phyloP scores from a whole-genome alignment of 2,329 filamentous ascomycete genomes.

The Emergomyces africanus region DNA sequence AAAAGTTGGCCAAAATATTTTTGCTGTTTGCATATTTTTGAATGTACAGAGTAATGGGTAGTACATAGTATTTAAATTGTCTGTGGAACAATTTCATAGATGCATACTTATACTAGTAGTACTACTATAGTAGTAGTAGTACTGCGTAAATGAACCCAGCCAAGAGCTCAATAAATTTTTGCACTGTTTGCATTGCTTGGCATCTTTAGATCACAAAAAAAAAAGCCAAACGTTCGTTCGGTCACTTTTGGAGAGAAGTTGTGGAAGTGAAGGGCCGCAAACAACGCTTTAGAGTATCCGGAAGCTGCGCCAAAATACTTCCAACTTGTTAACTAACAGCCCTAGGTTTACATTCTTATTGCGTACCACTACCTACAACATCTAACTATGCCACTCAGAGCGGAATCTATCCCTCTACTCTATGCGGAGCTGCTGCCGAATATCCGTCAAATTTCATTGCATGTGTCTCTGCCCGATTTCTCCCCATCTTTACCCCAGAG shows the following conservation, averaged over 20 bases:
- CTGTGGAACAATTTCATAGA: neutral
- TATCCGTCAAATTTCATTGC: conserved; percentile 47
- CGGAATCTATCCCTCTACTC: conserved; percentile 25
- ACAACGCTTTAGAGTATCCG: neutral
- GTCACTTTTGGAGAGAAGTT: neutral
- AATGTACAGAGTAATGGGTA: neutral
- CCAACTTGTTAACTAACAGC: neutral
- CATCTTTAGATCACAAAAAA: neutral
- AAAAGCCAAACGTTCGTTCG: too few species aligned
- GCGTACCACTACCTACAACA: neutral
- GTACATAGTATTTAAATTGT: neutral
- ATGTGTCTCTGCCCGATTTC: conserved; percentile 34
- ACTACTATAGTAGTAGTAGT: too few species aligned
- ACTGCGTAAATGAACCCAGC: neutral
- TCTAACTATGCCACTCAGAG: conserved; percentile 1
- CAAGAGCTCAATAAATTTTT: neutral
- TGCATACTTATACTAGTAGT: too few species aligned
- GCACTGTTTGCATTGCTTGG: neutral
- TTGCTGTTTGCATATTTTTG: neutral
- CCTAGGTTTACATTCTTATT: neutral
- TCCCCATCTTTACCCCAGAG: neutral
- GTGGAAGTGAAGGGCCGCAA: too few species aligned
- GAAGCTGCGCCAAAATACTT: neutral
- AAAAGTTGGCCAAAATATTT: neutral
- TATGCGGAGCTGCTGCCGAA: conserved; percentile 50